Evolutionary conservation across 176 grass and related monocot species (phyloP).

Genomic region (Pontederia crassipes): DNA sequence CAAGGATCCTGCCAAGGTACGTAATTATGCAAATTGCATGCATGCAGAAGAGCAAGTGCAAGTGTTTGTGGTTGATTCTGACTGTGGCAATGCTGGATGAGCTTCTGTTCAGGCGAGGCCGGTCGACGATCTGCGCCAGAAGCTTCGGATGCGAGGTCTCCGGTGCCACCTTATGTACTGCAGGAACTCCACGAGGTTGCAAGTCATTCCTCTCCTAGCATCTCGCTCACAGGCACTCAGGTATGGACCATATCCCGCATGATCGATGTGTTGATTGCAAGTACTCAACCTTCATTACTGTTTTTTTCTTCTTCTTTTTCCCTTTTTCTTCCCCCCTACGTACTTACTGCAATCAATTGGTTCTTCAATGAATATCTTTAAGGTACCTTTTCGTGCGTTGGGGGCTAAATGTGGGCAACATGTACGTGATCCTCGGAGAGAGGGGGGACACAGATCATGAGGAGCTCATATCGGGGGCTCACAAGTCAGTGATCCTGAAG

Average conservation of each 20-base stretch:
- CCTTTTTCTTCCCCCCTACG: no score
- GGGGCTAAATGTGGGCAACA: constrained; percentile 1
- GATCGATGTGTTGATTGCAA: no score
- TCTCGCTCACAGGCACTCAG: constrained; percentile 15
- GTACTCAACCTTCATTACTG: no score
- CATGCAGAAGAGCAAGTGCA: no score
- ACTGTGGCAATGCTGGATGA: neutral
- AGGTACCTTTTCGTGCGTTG: constrained; percentile 14
- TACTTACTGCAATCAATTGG: no score
- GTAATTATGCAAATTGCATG: neutral
- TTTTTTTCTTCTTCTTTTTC: no score
- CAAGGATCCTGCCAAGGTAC: constrained; percentile 6
- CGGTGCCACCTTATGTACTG: constrained; percentile 15
- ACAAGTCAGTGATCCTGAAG: constrained; percentile 11
- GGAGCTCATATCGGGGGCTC: constrained; percentile 7
- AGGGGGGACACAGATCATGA: constrained; percentile 13
- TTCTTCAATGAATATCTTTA: neutral
- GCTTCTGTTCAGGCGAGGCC: neutral
- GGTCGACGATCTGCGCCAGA: constrained; percentile 10
- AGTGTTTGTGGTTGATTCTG: no score
- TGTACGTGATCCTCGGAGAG: constrained; percentile 10
- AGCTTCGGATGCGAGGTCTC: constrained; percentile 10
- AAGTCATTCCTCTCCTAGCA: constrained; percentile 14
- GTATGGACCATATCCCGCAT: neutral
- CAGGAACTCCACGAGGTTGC: constrained; percentile 12